These are phyloP conservation scores for Striga hermonthica DNA, from an alignment of 305 asterid genomes.

Conservation along the genomic window DNA sequence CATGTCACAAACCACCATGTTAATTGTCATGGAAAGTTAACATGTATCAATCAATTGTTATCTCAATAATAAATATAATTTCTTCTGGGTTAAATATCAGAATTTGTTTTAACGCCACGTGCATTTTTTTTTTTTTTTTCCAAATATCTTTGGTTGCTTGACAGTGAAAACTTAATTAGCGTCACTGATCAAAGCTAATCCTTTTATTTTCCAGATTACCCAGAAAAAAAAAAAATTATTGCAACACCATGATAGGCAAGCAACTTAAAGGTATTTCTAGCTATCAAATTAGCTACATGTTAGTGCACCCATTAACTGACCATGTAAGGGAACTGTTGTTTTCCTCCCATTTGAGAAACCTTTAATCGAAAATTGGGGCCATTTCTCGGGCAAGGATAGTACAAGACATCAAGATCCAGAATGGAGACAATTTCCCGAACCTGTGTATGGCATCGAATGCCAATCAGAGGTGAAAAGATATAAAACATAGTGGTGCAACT, in stretches of 20 bases:
- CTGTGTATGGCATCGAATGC: constrained; percentile 40
- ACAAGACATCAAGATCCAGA: constrained; percentile 88
- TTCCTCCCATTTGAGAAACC: constrained; percentile 82
- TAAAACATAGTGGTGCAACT: constrained; percentile 1
- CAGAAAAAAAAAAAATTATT: background rate
- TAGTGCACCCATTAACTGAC: constrained; percentile 38
- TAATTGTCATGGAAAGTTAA: too few species aligned
- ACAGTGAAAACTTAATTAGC: too few species aligned
- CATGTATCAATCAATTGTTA: too few species aligned
- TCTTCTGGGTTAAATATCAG: too few species aligned
- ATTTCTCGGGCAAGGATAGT: constrained; percentile 87
- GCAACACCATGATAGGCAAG: background rate
- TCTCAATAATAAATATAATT: too few species aligned
- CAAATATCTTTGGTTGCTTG: too few species aligned
- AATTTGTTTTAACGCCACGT: too few species aligned
- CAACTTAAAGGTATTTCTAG: constrained; percentile 7
- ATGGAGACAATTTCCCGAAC: constrained; percentile 81
- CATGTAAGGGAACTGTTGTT: constrained; percentile 80
- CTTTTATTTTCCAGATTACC: too few species aligned
- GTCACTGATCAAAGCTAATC: too few species aligned
- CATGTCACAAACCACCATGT: too few species aligned
- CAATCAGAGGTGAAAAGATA: constrained; percentile 16
- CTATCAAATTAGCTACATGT: constrained; percentile 16
- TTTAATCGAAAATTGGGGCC: constrained; percentile 84
- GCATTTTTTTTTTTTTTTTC: too few species aligned